Percentiles rank a stretch among this genome's conserved stretches.
phyloP scores from a whole-genome alignment of 495 filamentous ascomycete genomes.

The Tuber melanosporum region DNA sequence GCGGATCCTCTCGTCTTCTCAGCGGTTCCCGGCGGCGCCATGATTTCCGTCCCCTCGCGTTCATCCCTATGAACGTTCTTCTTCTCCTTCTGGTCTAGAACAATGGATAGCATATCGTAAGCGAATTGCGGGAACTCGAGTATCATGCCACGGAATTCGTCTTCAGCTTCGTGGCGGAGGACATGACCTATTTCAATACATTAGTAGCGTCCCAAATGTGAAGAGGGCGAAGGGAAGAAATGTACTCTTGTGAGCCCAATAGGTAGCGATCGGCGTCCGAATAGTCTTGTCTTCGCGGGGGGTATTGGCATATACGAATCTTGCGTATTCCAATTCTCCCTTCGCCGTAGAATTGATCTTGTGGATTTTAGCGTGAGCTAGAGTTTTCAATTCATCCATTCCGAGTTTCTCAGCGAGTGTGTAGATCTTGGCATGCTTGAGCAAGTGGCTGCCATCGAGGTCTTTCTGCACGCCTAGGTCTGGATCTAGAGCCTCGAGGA shows the following conservation, averaged over 20 bases:
- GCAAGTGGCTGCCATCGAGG: conserved; percentile 64
- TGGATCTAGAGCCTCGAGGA: conserved; percentile 26
- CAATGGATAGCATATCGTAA: conserved; percentile 74
- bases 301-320: conserved; percentile 81
- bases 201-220: conserved; percentile 10
- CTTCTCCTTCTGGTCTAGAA: conserved; percentile 63
- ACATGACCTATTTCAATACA: conserved; percentile 50
- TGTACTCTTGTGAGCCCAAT: conserved; percentile 71
- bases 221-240: neutral
- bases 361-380: conserved; percentile 84
- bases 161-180: conserved; percentile 73
- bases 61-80: conserved; percentile 38
- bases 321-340: conserved; percentile 83
- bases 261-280: conserved; percentile 75
- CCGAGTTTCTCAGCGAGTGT: conserved; percentile 77
- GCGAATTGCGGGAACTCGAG: conserved; percentile 84
- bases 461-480: conserved; percentile 57
- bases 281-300: conserved; percentile 61
- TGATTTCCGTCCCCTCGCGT: conserved; percentile 37
- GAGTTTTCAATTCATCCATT: conserved; percentile 62
- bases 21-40: conserved; percentile 25
- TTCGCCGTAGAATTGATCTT: conserved; percentile 73
- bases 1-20: conserved; percentile 38
- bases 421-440: conserved; percentile 82
- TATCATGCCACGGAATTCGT: conserved; percentile 73